Evolutionary conservation across 1,284 basidiomycete genomes (phyloP), one percentile per base, ranked within the genome.

Genomic region (Ganoderma meredithae): DNA sequence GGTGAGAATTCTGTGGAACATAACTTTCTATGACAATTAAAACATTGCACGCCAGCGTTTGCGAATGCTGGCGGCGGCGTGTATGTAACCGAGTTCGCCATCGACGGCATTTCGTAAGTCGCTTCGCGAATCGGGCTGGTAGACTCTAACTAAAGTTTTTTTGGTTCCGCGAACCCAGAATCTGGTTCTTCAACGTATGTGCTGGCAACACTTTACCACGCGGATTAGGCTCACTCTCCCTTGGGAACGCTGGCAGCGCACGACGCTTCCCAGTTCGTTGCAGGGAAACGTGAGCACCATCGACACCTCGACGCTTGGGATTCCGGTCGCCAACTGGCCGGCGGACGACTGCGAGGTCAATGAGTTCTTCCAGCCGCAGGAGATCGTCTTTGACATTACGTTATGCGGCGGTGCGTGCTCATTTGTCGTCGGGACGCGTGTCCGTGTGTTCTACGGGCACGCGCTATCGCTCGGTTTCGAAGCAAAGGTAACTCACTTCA

Each of bases 121-220:
- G 64, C 66, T 47, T 64, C 47, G 43, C 19, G 22, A 60, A 22
- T 39, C 58, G 39, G 36, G 39, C 25, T 60, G 22, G 39, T 17
- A 15, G 5, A 15, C 22, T 15, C 22, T 43, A 40, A 60, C 58
- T 41, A 39, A 60, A 40, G 39, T 73, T 19, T 22, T 19, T 22
- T 15, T 60, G 17, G 39, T 43, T 22, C 58, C 39, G 58, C 36
- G 36, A 60, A 40, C 58, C 58, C 58, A 90, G 87, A 10, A 84
- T 95, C 63, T 95, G 93, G 94, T 94, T 93, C 82, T 90, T 92
- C 79, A 79, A 84, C 53, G 86, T 88, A 69, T 69, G 84, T 81
- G 47, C 31, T 49, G 47, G 47, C 58, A 61, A 61, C 25, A 52
- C 17, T 60, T 33, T 22, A 52, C 43, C 43, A 62, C 55, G 53